Conservation (phyloP, 139 green algal species). For the Diplosphaera chodatii region DNA sequence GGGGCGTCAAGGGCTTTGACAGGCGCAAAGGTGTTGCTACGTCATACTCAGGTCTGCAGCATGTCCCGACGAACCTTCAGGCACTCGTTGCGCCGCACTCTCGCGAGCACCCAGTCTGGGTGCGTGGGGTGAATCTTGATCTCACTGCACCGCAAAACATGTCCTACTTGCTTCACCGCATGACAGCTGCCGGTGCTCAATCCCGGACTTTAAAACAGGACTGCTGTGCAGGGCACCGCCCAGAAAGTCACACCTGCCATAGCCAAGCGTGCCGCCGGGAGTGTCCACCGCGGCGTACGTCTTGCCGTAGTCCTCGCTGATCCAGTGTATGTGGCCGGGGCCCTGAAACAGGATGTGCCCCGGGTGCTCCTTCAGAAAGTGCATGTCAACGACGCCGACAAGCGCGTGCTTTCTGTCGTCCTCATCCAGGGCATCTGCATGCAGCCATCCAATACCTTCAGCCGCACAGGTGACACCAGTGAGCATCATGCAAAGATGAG, state of each 20-base stretch:
- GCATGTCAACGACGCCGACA: conserved; percentile 29
- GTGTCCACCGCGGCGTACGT: conserved; percentile 26
- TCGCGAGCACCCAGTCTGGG: conserved; percentile 39
- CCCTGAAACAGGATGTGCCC: conserved; percentile 37
- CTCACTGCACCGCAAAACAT: conserved; percentile 13
- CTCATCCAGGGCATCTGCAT: background rate
- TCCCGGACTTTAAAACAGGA: too few relatives aligned
- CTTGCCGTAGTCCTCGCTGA: conserved; percentile 26
- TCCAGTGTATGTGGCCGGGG: conserved; percentile 28
- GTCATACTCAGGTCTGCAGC: too few relatives aligned
- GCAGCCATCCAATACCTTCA: too few relatives aligned
- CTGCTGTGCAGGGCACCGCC: too few relatives aligned
- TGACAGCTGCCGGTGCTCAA: too few relatives aligned
- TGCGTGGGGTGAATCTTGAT: conserved; percentile 36
- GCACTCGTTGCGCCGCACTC: conserved; percentile 34
- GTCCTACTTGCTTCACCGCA: too few relatives aligned
- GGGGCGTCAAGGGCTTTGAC: too few relatives aligned
- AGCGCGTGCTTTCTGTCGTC: background rate
- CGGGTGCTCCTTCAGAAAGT: conserved; percentile 17
- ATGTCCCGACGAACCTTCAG: background rate
- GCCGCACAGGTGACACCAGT: too few relatives aligned
- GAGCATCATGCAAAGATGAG: too few relatives aligned
- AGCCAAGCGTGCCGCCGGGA: conserved; percentile 25
- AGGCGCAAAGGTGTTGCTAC: too few relatives aligned
- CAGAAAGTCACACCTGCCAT: background rate